These are phyloP conservation scores for Cylindrotheca closterium DNA, from an alignment of 108 stramenopile genomes.

Conservation along the genomic window DNA sequence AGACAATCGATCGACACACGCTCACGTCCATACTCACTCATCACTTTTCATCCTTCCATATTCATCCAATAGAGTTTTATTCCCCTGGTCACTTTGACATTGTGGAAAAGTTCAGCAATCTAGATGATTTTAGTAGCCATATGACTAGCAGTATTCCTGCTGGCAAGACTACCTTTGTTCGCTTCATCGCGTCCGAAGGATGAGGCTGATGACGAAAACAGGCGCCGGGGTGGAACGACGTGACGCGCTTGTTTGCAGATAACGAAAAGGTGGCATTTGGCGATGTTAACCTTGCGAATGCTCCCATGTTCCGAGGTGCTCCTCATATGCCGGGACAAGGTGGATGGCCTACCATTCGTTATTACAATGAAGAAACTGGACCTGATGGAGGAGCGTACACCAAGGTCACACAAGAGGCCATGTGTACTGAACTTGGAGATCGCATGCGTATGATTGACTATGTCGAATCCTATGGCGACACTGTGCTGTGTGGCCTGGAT, in stretches of 20 bases:
- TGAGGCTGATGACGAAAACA: constrained; percentile 88
- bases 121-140: background rate
- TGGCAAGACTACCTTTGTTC: constrained; percentile 66
- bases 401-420: constrained; percentile 48
- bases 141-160: constrained; percentile 31
- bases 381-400: constrained; percentile 48
- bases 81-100: constrained; percentile 16
- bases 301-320: constrained; percentile 9
- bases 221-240: constrained; percentile 71
- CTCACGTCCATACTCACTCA: no score
- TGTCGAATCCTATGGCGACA: constrained; percentile 51
- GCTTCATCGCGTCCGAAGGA: constrained; percentile 59
- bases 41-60: no score
- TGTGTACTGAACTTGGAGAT: constrained; percentile 64
- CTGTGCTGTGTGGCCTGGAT: constrained; percentile 31
- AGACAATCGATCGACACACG: no score
- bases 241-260: constrained; percentile 47
- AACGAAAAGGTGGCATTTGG: constrained; percentile 52
- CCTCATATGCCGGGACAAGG: constrained; percentile 48
- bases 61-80: constrained; percentile 10
- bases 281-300: constrained; percentile 51
- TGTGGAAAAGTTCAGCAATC: constrained; percentile 12
- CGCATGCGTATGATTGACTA: constrained; percentile 44
- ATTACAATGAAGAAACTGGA: constrained; percentile 66
- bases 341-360: constrained; percentile 77